A percentile compares a stretch with the other conserved stretches of the same genome.
These are phyloP conservation scores for Trichosporon inkin DNA, from an alignment of 1,284 basidiomycete genomes.

Conservation along the genomic window DNA sequence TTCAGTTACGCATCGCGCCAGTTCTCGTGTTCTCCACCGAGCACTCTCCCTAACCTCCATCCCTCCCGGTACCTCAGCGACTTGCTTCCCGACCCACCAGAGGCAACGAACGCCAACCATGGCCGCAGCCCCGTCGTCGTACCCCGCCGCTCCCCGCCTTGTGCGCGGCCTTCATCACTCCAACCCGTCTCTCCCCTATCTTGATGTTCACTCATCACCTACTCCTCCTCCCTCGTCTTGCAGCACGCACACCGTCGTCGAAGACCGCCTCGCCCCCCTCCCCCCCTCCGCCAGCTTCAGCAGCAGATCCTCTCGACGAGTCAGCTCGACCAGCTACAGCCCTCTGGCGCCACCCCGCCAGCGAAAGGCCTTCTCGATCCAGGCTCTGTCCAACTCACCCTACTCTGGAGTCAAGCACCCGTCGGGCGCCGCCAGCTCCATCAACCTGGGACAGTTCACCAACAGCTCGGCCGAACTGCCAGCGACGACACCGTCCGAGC, in stretches of 20 bases:
- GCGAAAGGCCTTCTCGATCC: constrained; percentile 4
- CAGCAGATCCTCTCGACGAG: constrained; percentile 1
- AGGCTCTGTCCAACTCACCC: neutral
- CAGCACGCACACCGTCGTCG: neutral
- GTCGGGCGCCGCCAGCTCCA: neutral
- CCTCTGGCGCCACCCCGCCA: constrained; percentile 1
- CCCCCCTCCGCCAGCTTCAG: constrained; percentile 1
- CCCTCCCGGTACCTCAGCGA: constrained; percentile 1
- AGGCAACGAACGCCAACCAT: constrained; percentile 2
- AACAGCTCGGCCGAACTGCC: neutral
- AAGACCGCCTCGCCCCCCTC: neutral
- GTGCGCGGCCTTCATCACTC: constrained; percentile 1
- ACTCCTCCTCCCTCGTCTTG: neutral
- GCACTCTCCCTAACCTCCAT: neutral
- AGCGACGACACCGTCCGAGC: neutral
- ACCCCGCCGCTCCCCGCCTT: constrained; percentile 1
- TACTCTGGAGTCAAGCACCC: constrained; percentile 2
- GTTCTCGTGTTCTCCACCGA: neutral
- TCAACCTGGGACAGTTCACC: constrained; percentile 4
- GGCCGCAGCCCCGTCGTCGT: neutral
- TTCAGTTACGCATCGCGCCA: neutral
- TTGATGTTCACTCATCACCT: neutral
- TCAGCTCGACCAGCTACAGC: constrained; percentile 5
- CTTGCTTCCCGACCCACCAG: neutral
- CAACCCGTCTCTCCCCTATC: constrained; percentile 1